Evolutionary conservation across 305 asterid species (phyloP), one percentile per base, ranked within the genome.

Genomic region (Fraxinus platypoda): DNA sequence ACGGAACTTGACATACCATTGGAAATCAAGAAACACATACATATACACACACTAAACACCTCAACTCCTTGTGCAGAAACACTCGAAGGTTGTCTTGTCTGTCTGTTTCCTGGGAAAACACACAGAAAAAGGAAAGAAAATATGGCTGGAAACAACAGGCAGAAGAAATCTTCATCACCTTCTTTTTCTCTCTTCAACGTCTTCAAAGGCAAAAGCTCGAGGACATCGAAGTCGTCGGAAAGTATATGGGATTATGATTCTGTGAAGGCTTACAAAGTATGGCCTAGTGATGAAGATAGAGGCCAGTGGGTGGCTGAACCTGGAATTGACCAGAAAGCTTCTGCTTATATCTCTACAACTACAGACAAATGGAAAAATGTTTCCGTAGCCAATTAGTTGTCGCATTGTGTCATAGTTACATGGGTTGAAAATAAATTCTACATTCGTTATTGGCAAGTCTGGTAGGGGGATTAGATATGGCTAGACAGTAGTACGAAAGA

Each of bases 291-390:
- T 78, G 93, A 94, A 78, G 98, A 94, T 70, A 86, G 92, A 84
- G 97, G 92, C 1, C 87, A 93, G 25, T 92, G 95, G 95, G 95
- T 92, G 71, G 94, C 98, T 0, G 94, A 94, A 86, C 98, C 98
- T 6, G 91, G 93, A 64, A 91, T 94, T 70, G 95, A 93, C 54
- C 85, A 88, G 81, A 90, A 89, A 75, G 97, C 97, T 11, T 84
- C 93, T 0, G 92, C 88, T 76, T 93, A 84, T 82, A 92, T 93
- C 82, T 57, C 91, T 59, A 54, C 77, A 4, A 91, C 87, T 21
- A 92, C 94, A 1, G 87, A 89, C 30, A 86, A 70, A 87, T 92
- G 97, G 97, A 87, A 83, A 75, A 87, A 78, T 17, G 81, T 71
- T 28, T 87, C 75, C 15, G 84, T 59, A 5, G 80, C 83, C 41